Base-by-base conservation (phyloP, 2,329 filamentous ascomycete genomes). In the Thermomyces lanuginosus region DNA sequence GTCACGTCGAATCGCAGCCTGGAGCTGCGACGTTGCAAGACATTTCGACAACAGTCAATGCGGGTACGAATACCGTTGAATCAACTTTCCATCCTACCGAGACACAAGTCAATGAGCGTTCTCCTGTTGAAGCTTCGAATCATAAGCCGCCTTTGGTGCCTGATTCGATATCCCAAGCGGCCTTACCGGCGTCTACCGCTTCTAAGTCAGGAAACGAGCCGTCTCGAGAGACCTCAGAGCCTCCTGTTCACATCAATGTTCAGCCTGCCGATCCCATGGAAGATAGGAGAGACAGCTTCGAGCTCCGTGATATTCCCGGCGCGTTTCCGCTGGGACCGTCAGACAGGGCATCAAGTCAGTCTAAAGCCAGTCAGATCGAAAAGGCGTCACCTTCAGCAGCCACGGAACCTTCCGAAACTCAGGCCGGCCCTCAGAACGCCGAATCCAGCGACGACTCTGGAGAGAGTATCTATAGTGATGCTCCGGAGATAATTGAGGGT, bases 321-420 rank as follows among this genome's bases (percentile, higher is more conserved):
- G 63, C 60, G 0, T 78, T 73, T 35, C 69, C 69, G 1, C 68
- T 69, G 1, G 36, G 38, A 9, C 35, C 44, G 4, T 37, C 36
- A 6, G 37, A 46, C 12, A 43, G 48, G 16, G 31, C 35, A 5
- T 35, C 33, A 16, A 24, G 32, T 7, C 36, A 37, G 22, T 27
- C 14, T n/a, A 7, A 14, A 12, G 8, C 18, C 5, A 21, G 11
- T 16, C 17, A 21, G 8, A 20, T 15, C 5, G 21, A 33, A 19
- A n/a, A n/a, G n/a, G n/a, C 27, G 12, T 8, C 18, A 21, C 10
- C 6, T 11, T 9, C 22, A 10, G 8, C 10, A 8, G 21, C 16
- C 8, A 7, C 7, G n/a, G 12, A 14, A 16, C n/a, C 25, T 16
- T 10, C 37, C 29, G 14, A 16, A 6, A 19, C 24, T 15, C 18